phyloP scores from a whole-genome alignment of 1,284 basidiomycete genomes.

The Ceratobasidium sp. region DNA sequence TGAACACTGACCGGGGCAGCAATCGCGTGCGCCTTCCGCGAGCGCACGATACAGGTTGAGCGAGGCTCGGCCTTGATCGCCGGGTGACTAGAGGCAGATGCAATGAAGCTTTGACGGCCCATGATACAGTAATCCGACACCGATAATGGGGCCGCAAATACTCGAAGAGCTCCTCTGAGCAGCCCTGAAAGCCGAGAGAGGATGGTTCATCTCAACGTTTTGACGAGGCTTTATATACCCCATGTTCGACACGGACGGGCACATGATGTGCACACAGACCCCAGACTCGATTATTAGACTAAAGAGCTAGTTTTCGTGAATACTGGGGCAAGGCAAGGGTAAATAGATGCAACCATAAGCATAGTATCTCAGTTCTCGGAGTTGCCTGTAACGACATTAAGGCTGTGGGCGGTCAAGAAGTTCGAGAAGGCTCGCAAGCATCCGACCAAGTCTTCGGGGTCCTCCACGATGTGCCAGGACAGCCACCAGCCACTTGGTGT shows the following conservation, averaged over 20 bases:
- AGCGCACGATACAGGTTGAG: background rate
- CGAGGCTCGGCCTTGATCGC: background rate
- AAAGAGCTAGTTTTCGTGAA: too few relatives aligned
- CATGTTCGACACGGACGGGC: background rate
- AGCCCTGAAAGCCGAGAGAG: too few relatives aligned
- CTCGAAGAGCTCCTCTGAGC: too few relatives aligned
- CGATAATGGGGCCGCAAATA: too few relatives aligned
- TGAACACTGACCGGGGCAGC: background rate
- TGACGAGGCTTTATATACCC: background rate
- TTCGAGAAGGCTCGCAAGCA: too few relatives aligned
- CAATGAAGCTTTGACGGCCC: background rate
- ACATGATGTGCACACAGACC: background rate
- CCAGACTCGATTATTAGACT: background rate
- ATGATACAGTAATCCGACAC: background rate
- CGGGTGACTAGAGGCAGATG: background rate
- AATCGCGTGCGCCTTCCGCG: background rate
- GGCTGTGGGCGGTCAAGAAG: too few relatives aligned
- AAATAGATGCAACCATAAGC: too few relatives aligned
- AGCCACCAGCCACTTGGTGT: background rate
- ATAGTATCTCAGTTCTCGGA: too few relatives aligned
- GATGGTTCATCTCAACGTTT: background rate
- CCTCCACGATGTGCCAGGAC: background rate
- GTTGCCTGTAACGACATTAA: too few relatives aligned
- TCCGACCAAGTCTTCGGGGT: background rate
- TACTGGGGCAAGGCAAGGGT: too few relatives aligned